A percentile compares a stretch with the other conserved stretches of the same genome.
phyloP scores from a whole-genome alignment of 2,329 filamentous ascomycete genomes.

The Salinomyces thailandicus region DNA sequence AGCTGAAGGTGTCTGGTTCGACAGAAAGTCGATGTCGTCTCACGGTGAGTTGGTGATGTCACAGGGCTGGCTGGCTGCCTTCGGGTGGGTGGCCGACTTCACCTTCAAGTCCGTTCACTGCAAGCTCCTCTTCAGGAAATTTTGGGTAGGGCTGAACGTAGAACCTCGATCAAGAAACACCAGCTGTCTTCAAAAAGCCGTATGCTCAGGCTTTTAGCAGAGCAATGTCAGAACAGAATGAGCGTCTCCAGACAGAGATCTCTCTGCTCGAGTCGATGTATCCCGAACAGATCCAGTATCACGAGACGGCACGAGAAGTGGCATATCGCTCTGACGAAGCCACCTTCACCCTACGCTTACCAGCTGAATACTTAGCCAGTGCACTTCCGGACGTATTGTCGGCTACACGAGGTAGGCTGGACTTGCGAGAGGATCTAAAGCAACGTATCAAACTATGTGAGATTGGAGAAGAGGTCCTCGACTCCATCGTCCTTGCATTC shows the following conservation, averaged over 20 bases:
- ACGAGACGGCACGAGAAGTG: conserved; percentile 27
- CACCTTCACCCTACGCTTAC: conserved; percentile 29
- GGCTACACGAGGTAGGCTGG: conserved; percentile 27
- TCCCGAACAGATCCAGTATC: conserved; percentile 30
- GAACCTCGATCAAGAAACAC: no score
- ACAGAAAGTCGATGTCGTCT: no score
- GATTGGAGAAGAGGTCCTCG: conserved; percentile 33
- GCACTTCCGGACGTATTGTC: conserved; percentile 30
- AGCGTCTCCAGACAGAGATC: conserved; percentile 27
- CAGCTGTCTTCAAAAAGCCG: no score
- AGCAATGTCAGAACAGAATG: conserved; percentile 1
- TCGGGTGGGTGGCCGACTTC: no score
- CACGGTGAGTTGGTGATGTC: no score
- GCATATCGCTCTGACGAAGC: conserved; percentile 22
- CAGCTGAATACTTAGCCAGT: conserved; percentile 29
- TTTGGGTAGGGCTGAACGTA: no score
- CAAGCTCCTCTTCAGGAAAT: no score
- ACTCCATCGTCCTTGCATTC: conserved; percentile 32
- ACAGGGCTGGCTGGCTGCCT: no score
- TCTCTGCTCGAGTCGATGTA: conserved; percentile 37
- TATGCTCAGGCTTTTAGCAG: no score
- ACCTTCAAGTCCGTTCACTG: no score
- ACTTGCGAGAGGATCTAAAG: conserved; percentile 28
- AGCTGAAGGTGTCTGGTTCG: no score
- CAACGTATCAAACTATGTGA: conserved; percentile 18